Evolutionary conservation across 2,329 filamentous ascomycete species (phyloP).

Genomic region (Monilinia fructicola): DNA sequence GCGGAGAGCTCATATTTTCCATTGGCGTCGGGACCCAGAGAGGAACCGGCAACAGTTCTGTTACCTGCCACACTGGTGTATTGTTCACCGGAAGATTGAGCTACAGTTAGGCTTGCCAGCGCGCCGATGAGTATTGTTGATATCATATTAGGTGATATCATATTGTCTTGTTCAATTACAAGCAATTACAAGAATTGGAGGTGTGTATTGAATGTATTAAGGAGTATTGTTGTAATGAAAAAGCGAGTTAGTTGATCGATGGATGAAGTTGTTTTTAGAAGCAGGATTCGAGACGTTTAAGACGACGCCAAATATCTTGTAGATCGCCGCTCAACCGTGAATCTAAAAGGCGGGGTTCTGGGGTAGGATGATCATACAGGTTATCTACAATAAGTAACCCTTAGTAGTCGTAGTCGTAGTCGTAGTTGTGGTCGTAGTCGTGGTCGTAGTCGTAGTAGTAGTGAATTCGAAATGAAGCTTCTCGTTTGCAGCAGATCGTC

Average conservation of each 20-base stretch:
- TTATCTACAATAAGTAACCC: neutral
- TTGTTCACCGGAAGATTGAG: slow-evolving; percentile 30
- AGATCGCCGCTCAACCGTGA: slow-evolving; percentile 6
- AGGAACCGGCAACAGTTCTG: slow-evolving; percentile 31
- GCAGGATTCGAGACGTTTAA: neutral
- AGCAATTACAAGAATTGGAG: neutral
- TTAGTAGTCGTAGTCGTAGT: too few relatives aligned
- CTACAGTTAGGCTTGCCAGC: slow-evolving; percentile 21
- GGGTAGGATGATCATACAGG: neutral
- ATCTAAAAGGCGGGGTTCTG: slow-evolving; percentile 8
- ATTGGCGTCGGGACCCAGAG: slow-evolving; percentile 50
- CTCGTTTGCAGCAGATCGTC: neutral
- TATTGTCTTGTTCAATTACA: neutral
- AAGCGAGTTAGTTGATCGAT: neutral
- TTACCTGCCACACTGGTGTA: slow-evolving; percentile 36
- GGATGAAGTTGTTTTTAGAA: neutral
- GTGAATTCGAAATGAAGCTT: neutral
- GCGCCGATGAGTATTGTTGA: slow-evolving; percentile 2
- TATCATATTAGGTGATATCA: slow-evolving; percentile 9
- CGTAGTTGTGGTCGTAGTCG: too few relatives aligned
- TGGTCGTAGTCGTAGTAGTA: too few relatives aligned
- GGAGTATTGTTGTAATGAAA: neutral
- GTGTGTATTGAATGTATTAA: neutral
- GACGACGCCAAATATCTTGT: neutral
- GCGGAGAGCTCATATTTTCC: slow-evolving; percentile 73